phyloP scores from a whole-genome alignment of 805 yeast species.

The Torulaspora microellipsoides region DNA sequence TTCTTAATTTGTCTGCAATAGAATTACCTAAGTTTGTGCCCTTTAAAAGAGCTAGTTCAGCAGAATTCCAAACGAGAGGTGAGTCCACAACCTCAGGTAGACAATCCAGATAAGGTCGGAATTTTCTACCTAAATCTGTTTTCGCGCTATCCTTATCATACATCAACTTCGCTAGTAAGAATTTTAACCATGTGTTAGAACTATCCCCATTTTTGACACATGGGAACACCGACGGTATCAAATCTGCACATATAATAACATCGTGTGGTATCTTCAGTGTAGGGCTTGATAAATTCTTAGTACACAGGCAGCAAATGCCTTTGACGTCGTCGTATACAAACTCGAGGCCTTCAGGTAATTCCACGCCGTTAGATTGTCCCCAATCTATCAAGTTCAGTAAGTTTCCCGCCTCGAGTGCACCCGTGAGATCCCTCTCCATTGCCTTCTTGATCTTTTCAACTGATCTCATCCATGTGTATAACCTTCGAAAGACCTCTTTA shows the following conservation, averaged over 20 bases:
- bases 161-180: constrained; percentile 41
- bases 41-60: constrained; percentile 47
- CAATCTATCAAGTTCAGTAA: constrained; percentile 28
- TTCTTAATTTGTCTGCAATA: constrained; percentile 41
- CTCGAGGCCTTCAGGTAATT: constrained; percentile 31
- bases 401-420: background rate
- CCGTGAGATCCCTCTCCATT: background rate
- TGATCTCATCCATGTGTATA: too few species aligned
- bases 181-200: constrained; percentile 36
- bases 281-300: constrained; percentile 24
- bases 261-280: constrained; percentile 28
- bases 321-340: constrained; percentile 32
- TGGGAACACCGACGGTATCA: constrained; percentile 27
- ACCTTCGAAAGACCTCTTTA: too few species aligned
- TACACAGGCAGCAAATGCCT: constrained; percentile 38
- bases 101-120: constrained; percentile 45
- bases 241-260: constrained; percentile 28
- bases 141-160: constrained; percentile 24
- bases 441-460: too few species aligned
- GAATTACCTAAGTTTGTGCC: constrained; percentile 66
- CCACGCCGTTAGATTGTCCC: constrained; percentile 39
- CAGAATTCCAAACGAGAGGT: constrained; percentile 59
- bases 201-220: constrained; percentile 12
- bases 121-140: constrained; percentile 21
- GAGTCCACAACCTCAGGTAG: constrained; percentile 47